These are phyloP conservation scores for Corniculantispora saksenae DNA, from an alignment of 2,329 filamentous ascomycete species.

Conservation along the genomic window DNA sequence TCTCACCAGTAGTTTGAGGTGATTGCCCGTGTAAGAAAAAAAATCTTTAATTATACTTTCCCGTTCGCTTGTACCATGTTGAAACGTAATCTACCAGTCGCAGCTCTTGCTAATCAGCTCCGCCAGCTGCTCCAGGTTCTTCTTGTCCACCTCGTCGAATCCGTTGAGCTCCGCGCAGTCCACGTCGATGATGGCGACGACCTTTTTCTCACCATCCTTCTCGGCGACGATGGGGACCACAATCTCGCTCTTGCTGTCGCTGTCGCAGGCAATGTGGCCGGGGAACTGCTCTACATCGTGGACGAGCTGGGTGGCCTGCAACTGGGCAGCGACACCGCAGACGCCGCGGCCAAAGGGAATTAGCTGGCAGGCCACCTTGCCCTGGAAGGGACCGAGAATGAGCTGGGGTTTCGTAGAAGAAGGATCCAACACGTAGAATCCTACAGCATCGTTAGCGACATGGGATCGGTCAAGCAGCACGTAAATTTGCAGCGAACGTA, in stretches of 20 bases:
- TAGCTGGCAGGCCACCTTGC: constrained; percentile 77
- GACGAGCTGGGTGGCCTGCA: constrained; percentile 63
- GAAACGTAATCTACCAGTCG: constrained; percentile 59
- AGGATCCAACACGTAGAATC: constrained; percentile 72
- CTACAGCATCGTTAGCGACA: constrained; percentile 37
- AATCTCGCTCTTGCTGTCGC: constrained; percentile 74
- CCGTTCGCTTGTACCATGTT: background rate
- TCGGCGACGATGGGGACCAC: constrained; percentile 69
- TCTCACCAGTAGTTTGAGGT: background rate
- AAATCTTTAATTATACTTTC: too few species aligned
- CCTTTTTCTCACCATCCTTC: constrained; percentile 38
- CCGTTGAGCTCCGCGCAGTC: constrained; percentile 70
- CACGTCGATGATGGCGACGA: constrained; percentile 77
- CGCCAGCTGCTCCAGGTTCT: constrained; percentile 67
- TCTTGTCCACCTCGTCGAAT: constrained; percentile 69
- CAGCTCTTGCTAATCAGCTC: constrained; percentile 59
- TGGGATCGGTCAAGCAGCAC: background rate
- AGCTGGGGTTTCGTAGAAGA: constrained; percentile 50
- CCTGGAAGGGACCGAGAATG: constrained; percentile 78
- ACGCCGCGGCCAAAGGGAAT: constrained; percentile 75
- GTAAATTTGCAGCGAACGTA: too few species aligned
- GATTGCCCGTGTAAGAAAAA: too few species aligned
- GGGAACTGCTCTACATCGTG: constrained; percentile 73
- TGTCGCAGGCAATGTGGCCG: constrained; percentile 81
- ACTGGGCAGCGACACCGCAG: constrained; percentile 69